Base-by-base conservation (phyloP, 2,329 filamentous ascomycete species). In the Arthrinium phaeospermum region DNA sequence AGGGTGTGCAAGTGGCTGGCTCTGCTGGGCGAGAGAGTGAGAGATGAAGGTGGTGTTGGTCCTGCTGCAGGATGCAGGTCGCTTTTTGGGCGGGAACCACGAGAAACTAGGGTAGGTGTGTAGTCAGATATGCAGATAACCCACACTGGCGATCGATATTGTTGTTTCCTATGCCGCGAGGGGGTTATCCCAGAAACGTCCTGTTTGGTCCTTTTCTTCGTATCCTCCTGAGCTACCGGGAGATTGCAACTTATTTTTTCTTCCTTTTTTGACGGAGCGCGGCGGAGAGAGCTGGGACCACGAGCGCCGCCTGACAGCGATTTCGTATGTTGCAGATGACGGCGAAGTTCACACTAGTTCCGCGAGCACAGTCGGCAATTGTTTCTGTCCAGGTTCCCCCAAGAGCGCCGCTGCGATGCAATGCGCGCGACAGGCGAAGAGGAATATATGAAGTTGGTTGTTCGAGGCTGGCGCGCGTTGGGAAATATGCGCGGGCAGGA, bases 71-170 rank as follows among this genome's bases (percentile, higher is more conserved):
- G 37, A 64, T 64, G 57, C 57, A 64, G 57, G 57, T 64, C 57
- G 57, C 57, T 64, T 64, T 64, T 64, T 64, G 34, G 34, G 57
- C 57, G 57, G 57, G 57, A 64, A 64, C 57, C 34, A 64, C 57
- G 34, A 64, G 57, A 41, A 34, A 64, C 57, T 64, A 64, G 57
- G 57, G 57, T 64, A 41, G 37, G 6, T 41, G 37, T 41, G 37
- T 41, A 34, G 57, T 64, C 34, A 64, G 57, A 64, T 64, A 64
- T 64, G 57, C 57, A 64, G 34, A 64, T 41, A 64, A 64, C 57
- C 57, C 57, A 64, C 57, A 64, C 57, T 37, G 57, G 57, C 57
- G 22, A 64, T 41, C 57, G 57, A 64, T 64, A 64, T 64, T 64
- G 57, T 64, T 64, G 57, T 30, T 64, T n/a, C 57, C 34, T 64